phyloP scores from a whole-genome alignment of 176 grass and related monocot species.

The Eleusine coracana region DNA sequence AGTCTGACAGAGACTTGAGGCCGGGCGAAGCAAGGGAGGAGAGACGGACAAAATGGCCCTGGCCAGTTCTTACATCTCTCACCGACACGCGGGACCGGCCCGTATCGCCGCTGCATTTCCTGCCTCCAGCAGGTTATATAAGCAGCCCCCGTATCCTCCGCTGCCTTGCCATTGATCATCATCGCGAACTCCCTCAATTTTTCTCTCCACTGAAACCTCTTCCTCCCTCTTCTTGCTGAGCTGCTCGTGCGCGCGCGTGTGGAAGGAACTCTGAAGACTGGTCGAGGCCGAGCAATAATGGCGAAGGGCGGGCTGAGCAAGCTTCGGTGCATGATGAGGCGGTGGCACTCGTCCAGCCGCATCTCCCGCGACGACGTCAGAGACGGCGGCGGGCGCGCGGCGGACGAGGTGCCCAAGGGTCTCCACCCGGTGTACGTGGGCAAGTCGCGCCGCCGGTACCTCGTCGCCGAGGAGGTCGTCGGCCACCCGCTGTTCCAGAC shows the following conservation, averaged over 20 bases:
- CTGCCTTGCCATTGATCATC: not conserved
- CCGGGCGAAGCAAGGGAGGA: no score
- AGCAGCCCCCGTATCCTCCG: not conserved
- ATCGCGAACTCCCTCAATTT: not conserved
- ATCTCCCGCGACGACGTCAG: conserved; percentile 32
- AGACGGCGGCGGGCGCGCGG: not conserved
- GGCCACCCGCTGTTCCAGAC: conserved; percentile 71
- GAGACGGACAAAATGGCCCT: no score
- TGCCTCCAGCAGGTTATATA: not conserved
- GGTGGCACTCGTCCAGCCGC: conserved; percentile 74
- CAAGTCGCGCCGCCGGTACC: conserved; percentile 68
- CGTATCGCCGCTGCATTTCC: not conserved
- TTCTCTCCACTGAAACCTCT: not conserved
- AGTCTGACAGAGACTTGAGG: not conserved
- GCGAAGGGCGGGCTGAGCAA: conserved; percentile 65
- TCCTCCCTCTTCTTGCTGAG: not conserved
- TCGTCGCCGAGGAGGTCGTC: conserved; percentile 57
- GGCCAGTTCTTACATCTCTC: not conserved
- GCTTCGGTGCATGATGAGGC: conserved; percentile 72
- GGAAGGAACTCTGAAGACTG: not conserved
- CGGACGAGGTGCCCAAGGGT: conserved; percentile 56
- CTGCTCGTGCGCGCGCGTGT: not conserved
- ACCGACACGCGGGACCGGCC: conserved; percentile 1
- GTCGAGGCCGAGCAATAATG: not conserved
- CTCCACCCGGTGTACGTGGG: conserved; percentile 75